These are phyloP conservation scores for Zelonia costaricensis DNA, from an alignment of 208 protist genomes.

Conservation along the genomic window DNA sequence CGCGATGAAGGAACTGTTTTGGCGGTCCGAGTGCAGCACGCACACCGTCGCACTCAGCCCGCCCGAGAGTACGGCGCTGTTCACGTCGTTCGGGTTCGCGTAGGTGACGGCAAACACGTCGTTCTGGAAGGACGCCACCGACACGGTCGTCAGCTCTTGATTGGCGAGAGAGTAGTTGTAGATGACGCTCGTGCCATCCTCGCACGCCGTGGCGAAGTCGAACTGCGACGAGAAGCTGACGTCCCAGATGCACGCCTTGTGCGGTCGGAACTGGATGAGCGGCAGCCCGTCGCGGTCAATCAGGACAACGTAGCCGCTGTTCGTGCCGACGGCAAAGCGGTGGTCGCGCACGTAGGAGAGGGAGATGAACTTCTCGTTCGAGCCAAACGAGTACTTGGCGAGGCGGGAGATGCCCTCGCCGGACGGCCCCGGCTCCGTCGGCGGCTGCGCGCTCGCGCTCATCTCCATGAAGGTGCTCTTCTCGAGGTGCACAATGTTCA, in stretches of 20 bases:
- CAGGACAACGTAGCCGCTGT: constrained; percentile 87
- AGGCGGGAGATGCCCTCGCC: constrained; percentile 76
- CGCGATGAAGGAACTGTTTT: constrained; percentile 85
- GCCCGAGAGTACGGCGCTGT: constrained; percentile 81
- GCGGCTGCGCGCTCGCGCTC: constrained; percentile 68
- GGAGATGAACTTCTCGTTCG: constrained; percentile 90
- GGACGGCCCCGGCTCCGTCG: constrained; percentile 39
- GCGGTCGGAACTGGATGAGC: constrained; percentile 88
- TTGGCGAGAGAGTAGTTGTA: constrained; percentile 87
- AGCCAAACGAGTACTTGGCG: constrained; percentile 83
- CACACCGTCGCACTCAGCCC: constrained; percentile 86
- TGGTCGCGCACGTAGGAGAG: constrained; percentile 78
- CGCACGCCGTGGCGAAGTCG: constrained; percentile 87
- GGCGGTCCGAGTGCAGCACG: constrained; percentile 85
- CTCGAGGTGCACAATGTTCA: constrained; percentile 87
- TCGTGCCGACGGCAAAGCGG: constrained; percentile 88
- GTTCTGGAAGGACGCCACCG: constrained; percentile 85
- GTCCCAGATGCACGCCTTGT: constrained; percentile 91
- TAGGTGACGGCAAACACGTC: constrained; percentile 91
- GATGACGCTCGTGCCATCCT: constrained; percentile 86
- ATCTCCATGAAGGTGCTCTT: constrained; percentile 89
- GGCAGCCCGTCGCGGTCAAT: constrained; percentile 83
- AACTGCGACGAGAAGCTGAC: constrained; percentile 81
- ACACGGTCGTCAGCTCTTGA: constrained; percentile 78
- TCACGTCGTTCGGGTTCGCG: constrained; percentile 62